phyloP scores from a whole-genome alignment of 2,329 filamentous ascomycete genomes.

The Trichoderma koningiopsis region DNA sequence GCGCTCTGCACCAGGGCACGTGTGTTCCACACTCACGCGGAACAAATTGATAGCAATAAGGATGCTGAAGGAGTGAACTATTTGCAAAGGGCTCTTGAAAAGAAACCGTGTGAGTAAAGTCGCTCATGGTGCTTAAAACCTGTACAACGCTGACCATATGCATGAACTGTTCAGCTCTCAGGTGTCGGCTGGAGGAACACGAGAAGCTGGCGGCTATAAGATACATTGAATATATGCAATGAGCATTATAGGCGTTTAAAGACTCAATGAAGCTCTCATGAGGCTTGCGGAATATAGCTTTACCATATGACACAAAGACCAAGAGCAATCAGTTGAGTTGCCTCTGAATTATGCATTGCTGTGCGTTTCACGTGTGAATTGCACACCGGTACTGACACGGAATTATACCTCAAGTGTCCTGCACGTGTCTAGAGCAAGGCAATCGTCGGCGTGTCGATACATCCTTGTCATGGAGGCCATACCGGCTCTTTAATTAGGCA shows the following conservation, averaged over 20 bases:
- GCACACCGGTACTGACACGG: not conserved
- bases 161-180: conserved; percentile 61
- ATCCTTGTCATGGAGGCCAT: not conserved
- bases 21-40: too few species aligned
- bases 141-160: conserved; percentile 83
- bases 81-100: conserved; percentile 61
- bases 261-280: conserved; percentile 35
- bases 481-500: not conserved
- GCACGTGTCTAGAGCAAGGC: not conserved
- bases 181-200: conserved; percentile 56
- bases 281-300: not conserved
- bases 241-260: conserved; percentile 56
- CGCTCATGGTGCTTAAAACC: conserved; percentile 78
- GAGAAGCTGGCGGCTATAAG: conserved; percentile 49
- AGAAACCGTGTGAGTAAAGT: conserved; percentile 73
- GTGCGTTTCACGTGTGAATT: not conserved
- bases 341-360: not conserved
- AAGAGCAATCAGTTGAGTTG: not conserved
- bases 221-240: not conserved
- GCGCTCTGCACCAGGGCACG: too few species aligned
- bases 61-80: conserved; percentile 68
- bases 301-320: not conserved
- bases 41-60: too few species aligned
- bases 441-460: not conserved
- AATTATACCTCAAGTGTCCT: not conserved